Conservation (phyloP, 225 moss, liverwort and hornwort species). For the Pleurozium schreberi region DNA sequence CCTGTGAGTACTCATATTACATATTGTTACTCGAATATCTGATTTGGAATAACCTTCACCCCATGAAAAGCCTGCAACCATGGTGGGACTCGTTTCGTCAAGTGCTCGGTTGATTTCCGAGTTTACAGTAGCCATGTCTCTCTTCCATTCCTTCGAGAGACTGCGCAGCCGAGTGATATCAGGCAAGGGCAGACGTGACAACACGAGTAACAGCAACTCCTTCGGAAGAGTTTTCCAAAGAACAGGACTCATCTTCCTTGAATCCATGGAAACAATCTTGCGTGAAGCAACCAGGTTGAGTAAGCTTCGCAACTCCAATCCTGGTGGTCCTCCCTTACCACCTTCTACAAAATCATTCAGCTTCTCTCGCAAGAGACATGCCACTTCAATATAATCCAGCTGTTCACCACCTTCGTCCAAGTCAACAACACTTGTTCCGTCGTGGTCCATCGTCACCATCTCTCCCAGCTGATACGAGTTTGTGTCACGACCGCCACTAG, state of each 20-base stretch:
- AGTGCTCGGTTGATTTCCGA: neutral
- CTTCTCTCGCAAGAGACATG: neutral
- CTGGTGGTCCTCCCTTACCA: neutral
- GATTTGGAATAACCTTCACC: fast-evolving
- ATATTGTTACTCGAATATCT: neutral
- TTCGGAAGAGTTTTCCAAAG: neutral
- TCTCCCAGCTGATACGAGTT: neutral
- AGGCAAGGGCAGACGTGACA: neutral
- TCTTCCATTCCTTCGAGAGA: neutral
- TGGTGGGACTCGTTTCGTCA: neutral
- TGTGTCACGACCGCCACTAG: neutral
- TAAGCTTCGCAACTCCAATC: neutral
- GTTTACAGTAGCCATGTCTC: neutral
- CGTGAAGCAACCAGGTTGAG: neutral
- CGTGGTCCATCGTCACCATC: neutral
- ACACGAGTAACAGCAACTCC: neutral
- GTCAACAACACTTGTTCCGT: neutral
- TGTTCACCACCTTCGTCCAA: neutral
- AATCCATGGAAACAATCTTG: neutral
- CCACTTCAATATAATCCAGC: neutral
- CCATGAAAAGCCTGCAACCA: neutral
- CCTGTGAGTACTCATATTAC: neutral
- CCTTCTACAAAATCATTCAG: neutral
- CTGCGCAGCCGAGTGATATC: neutral
- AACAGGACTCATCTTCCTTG: neutral